A percentile compares a stretch with the other conserved stretches of the same genome.
Conservation (phyloP, 352 stramenopile species). For the Globisporangium middletonii region DNA sequence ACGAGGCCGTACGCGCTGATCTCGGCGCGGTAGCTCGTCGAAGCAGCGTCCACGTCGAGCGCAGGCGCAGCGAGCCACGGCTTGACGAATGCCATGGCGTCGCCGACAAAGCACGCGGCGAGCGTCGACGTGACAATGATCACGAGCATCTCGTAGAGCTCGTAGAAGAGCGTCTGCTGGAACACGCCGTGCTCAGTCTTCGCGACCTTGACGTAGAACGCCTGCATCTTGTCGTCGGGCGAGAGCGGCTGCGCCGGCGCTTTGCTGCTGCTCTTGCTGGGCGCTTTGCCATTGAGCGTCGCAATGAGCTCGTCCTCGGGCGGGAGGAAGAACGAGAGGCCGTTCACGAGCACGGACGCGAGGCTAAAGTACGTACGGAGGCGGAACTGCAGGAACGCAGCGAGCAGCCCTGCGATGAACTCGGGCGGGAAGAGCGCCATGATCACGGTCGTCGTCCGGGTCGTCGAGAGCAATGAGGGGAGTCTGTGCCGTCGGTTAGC, state of each 20-base stretch:
- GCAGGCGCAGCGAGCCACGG: conserved; percentile 14
- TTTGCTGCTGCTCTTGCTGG: conserved; percentile 14
- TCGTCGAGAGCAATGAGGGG: neutral
- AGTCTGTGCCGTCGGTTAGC: neutral
- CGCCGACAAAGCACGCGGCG: conserved; percentile 35
- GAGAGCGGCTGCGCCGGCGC: conserved; percentile 24
- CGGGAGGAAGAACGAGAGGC: conserved; percentile 71
- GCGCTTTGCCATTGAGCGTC: conserved; percentile 45
- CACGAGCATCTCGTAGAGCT: conserved; percentile 81
- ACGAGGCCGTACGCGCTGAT: conserved; percentile 61
- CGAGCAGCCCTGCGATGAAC: conserved; percentile 63
- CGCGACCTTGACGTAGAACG: conserved; percentile 65
- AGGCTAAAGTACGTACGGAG: conserved; percentile 56
- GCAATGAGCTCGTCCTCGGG: conserved; percentile 67
- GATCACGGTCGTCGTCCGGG: neutral
- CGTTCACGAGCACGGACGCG: conserved; percentile 47
- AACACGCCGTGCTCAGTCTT: conserved; percentile 63
- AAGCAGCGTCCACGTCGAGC: neutral
- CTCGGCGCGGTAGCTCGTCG: conserved; percentile 21
- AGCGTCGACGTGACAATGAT: conserved; percentile 55
- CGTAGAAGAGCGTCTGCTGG: conserved; percentile 71
- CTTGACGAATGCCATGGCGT: conserved; percentile 31
- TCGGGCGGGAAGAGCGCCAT: conserved; percentile 76
- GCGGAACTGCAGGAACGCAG: conserved; percentile 66
- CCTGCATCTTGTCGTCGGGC: conserved; percentile 55